A percentile compares a stretch with the other conserved stretches of the same genome.
Evolutionary conservation across 495 filamentous ascomycete genomes (phyloP).

Genomic region (Clohesyomyces aquaticus): DNA sequence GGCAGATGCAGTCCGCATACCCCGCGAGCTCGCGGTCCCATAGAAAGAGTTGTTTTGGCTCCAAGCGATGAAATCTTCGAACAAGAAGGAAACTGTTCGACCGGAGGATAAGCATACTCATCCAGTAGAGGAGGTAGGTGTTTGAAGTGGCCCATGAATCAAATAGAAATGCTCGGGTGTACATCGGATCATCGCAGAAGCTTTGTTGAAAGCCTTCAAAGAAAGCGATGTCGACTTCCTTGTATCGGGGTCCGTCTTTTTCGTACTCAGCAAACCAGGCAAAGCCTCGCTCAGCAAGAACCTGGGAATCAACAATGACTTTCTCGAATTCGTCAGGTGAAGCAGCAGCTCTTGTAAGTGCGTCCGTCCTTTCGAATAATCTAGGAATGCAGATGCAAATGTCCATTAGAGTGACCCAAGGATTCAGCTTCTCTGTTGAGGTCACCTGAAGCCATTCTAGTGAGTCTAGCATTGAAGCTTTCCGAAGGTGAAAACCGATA

Average conservation of each 20-base stretch:
- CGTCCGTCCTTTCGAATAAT: conserved; percentile 32
- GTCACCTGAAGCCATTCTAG: conserved; percentile 33
- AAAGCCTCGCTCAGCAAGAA: conserved; percentile 1
- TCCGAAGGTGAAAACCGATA: conserved; percentile 26
- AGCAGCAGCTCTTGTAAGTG: not conserved
- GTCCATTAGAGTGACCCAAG: conserved; percentile 27
- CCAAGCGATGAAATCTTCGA: conserved; percentile 8
- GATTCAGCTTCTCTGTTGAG: conserved; percentile 8
- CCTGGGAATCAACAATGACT: conserved; percentile 19
- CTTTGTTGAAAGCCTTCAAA: conserved; percentile 20
- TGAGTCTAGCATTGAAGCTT: conserved; percentile 28
- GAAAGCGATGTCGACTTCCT: not conserved
- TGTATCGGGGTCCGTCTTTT: conserved; percentile 20
- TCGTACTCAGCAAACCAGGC: conserved; percentile 26
- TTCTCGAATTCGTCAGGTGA: conserved; percentile 17
- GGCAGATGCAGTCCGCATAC: conserved; percentile 32
- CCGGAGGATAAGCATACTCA: conserved; percentile 33
- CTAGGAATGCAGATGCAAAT: conserved; percentile 30
- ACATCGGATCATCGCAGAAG: conserved; percentile 13
- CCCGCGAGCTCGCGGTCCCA: conserved; percentile 33
- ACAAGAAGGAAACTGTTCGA: conserved; percentile 24
- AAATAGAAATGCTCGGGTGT: conserved; percentile 27
- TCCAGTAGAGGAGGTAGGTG: conserved; percentile 30
- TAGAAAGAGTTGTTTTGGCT: conserved; percentile 19
- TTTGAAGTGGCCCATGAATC: conserved; percentile 17